Evolutionary conservation across 1,284 basidiomycete genomes (phyloP).

Genomic region (Lentinula novae-zelandiae): DNA sequence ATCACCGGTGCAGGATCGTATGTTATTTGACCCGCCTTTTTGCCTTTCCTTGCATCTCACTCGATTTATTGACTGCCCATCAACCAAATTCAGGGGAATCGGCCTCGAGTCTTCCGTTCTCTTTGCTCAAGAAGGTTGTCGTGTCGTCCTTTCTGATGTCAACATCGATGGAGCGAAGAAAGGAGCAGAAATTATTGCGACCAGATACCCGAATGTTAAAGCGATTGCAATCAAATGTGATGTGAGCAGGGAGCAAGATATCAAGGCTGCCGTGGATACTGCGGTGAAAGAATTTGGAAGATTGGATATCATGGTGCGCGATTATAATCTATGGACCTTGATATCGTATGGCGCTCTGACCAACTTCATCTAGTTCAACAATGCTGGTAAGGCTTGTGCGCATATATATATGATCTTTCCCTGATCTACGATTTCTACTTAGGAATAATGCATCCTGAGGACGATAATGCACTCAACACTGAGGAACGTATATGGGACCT

Average conservation of each 20-base stretch:
- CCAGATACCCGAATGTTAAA: slow-evolving; percentile 69
- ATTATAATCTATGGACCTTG: neutral
- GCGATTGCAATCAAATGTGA: slow-evolving; percentile 78
- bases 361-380: slow-evolving; percentile 66
- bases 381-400: slow-evolving; percentile 56
- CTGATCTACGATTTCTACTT: neutral
- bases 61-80: neutral
- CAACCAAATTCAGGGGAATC: slow-evolving; percentile 63
- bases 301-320: slow-evolving; percentile 84
- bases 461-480: slow-evolving; percentile 93
- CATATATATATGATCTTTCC: neutral
- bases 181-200: slow-evolving; percentile 60
- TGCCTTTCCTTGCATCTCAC: no score
- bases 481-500: slow-evolving; percentile 96
- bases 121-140: slow-evolving; percentile 90
- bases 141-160: slow-evolving; percentile 85
- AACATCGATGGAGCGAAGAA: slow-evolving; percentile 76
- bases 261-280: slow-evolving; percentile 77
- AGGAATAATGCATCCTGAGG: slow-evolving; percentile 94
- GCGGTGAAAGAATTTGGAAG: slow-evolving; percentile 85
- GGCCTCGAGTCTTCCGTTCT: slow-evolving; percentile 90
- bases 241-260: slow-evolving; percentile 83
- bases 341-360: neutral
- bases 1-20: slow-evolving; percentile 86
- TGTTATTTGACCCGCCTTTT: slow-evolving; percentile 27